phyloP scores from a whole-genome alignment of 768 basidiomycete genomes.

The Russula griseocarnosa region DNA sequence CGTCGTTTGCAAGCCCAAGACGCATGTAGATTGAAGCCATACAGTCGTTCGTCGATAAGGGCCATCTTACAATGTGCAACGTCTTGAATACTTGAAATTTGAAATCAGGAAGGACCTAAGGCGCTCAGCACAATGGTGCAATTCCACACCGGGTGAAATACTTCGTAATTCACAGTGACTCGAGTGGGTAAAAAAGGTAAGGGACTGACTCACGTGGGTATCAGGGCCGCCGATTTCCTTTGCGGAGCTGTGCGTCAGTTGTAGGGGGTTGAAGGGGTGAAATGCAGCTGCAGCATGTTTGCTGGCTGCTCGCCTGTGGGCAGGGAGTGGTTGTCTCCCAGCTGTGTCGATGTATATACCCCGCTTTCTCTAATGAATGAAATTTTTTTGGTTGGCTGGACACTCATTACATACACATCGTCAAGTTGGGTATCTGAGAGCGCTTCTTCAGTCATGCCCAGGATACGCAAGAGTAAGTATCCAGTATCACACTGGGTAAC shows the following conservation, averaged over 20 bases:
- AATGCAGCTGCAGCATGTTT: slow-evolving; percentile 10
- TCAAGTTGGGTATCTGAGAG: not conserved
- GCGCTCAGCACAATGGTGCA: slow-evolving; percentile 1
- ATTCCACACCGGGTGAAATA: not conserved
- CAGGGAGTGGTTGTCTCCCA: slow-evolving; percentile 9
- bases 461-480: slow-evolving; percentile 31
- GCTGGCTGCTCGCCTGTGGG: slow-evolving; percentile 19
- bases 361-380: not conserved
- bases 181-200: slow-evolving; percentile 19
- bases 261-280: not conserved
- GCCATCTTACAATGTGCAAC: slow-evolving; percentile 24
- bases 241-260: not conserved
- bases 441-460: slow-evolving; percentile 23
- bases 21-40: slow-evolving; percentile 27
- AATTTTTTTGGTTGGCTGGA: not conserved
- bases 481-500: not conserved
- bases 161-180: slow-evolving; percentile 8
- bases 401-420: slow-evolving; percentile 2
- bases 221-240: not conserved
- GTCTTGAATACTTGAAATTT: slow-evolving; percentile 22
- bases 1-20: slow-evolving; percentile 31
- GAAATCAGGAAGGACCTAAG: slow-evolving; percentile 22
- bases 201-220: slow-evolving; percentile 22
- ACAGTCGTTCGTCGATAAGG: slow-evolving; percentile 27
- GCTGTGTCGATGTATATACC: slow-evolving; percentile 16